Evolutionary conservation across 2,329 filamentous ascomycete species (phyloP).

Genomic region (Triangularia verruculosa): DNA sequence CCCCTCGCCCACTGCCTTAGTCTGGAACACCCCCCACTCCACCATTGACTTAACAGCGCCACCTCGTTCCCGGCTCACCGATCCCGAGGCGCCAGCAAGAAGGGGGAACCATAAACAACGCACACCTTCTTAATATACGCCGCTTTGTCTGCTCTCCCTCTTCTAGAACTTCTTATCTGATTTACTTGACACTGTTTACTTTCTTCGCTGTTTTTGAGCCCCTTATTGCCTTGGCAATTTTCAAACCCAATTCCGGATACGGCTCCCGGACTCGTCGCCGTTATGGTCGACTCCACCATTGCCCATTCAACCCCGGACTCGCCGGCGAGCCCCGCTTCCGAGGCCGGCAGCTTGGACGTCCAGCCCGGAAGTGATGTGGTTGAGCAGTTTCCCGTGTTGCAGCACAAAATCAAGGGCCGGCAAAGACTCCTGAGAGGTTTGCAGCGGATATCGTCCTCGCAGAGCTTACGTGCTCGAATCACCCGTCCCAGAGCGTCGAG

Average conservation of each 20-base stretch:
- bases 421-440: constrained; percentile 70
- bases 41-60: constrained; percentile 20
- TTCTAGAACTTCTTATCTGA: not conserved
- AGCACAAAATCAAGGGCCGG: constrained; percentile 52
- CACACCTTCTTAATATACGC: not conserved
- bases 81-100: constrained; percentile 19
- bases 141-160: not conserved
- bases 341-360: constrained; percentile 7
- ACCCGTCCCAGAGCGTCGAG: constrained; percentile 64
- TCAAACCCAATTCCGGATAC: not conserved
- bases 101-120: constrained; percentile 15
- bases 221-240: not conserved
- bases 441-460: constrained; percentile 78
- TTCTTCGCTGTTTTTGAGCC: not conserved
- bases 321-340: constrained; percentile 12
- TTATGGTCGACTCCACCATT: constrained; percentile 27
- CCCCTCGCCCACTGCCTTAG: not conserved
- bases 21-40: constrained; percentile 17
- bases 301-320: constrained; percentile 16
- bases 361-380: not conserved
- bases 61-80: constrained; percentile 15
- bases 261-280: constrained; percentile 8
- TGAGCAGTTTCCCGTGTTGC: not conserved
- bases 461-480: constrained; percentile 60
- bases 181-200: not conserved